A percentile compares a stretch with the other conserved stretches of the same genome.
These are phyloP conservation scores for Xanthoconium stramineum DNA, from an alignment of 768 basidiomycete species.

Conservation along the genomic window DNA sequence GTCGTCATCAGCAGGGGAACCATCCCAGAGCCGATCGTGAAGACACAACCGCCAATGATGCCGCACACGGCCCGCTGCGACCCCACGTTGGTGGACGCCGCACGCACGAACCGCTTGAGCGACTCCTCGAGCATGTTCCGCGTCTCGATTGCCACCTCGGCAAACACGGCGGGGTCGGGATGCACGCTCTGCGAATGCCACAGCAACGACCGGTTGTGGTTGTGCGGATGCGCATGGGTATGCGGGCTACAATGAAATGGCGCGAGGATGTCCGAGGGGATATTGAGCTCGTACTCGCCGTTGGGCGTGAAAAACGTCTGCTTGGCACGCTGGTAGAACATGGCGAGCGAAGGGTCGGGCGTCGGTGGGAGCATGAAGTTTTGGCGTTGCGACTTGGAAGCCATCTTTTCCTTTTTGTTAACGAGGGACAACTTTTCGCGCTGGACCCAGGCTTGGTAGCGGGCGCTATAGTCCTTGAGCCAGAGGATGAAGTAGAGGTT, in stretches of 20 bases:
- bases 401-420: constrained; percentile 42
- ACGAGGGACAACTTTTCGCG: constrained; percentile 25
- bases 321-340: constrained; percentile 78
- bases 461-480: constrained; percentile 67
- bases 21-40: constrained; percentile 46
- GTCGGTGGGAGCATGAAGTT: constrained; percentile 30
- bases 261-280: constrained; percentile 62
- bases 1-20: constrained; percentile 50
- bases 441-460: constrained; percentile 41
- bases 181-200: constrained; percentile 38
- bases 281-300: constrained; percentile 67
- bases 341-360: constrained; percentile 54
- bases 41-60: constrained; percentile 56
- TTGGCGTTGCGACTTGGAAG: constrained; percentile 33
- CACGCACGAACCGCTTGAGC: constrained; percentile 62
- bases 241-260: constrained; percentile 48
- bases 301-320: constrained; percentile 77
- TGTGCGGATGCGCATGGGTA: constrained; percentile 16
- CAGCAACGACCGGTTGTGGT: constrained; percentile 5
- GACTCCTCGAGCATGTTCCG: constrained; percentile 59
- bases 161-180: constrained; percentile 65
- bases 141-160: constrained; percentile 55
- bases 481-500: constrained; percentile 85
- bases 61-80: constrained; percentile 69
- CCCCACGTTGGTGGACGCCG: constrained; percentile 68